Evolutionary conservation across 169 alveolate genomes (phyloP).

Genomic region (Plasmodium vivax): DNA sequence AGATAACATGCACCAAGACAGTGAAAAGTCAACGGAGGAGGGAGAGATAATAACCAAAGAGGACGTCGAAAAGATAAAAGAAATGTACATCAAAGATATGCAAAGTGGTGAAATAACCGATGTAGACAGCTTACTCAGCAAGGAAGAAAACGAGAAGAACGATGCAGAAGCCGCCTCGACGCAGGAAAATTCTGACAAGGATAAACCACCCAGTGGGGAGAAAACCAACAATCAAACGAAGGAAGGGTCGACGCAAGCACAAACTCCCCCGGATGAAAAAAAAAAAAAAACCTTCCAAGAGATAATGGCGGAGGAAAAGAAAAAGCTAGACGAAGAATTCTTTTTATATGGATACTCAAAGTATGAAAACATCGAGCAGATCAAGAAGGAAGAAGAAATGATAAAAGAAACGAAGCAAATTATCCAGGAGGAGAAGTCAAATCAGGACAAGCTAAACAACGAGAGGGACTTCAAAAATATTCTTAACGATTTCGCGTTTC

Average conservation of each 20-base stretch:
- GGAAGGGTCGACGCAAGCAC: neutral
- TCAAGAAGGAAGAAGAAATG: slow-evolving; percentile 60
- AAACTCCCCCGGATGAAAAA: neutral
- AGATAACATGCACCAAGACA: neutral
- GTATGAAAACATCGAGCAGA: slow-evolving; percentile 63
- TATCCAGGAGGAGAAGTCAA: slow-evolving; percentile 45
- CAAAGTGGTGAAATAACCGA: slow-evolving; percentile 43
- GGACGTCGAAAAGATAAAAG: slow-evolving; percentile 50
- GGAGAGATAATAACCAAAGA: slow-evolving; percentile 3
- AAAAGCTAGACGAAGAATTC: slow-evolving; percentile 74
- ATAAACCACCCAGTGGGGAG: neutral
- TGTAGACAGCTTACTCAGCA: slow-evolving; percentile 24
- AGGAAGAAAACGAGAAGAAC: slow-evolving; percentile 1
- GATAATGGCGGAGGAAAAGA: slow-evolving; percentile 68
- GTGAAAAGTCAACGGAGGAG: neutral
- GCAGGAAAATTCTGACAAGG: neutral
- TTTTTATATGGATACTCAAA: slow-evolving; percentile 68
- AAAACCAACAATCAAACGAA: neutral
- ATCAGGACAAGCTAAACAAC: slow-evolving; percentile 12
- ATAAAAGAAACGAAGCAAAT: slow-evolving; percentile 52
- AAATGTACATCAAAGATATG: slow-evolving; percentile 68
- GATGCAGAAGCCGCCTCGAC: neutral
- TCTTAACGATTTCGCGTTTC: slow-evolving; percentile 36
- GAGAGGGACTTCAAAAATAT: slow-evolving; percentile 52
- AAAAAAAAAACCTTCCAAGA: slow-evolving; percentile 54